Conservation (phyloP, 2,329 filamentous ascomycete species). For the Arthrobotrys sphaeroides region DNA sequence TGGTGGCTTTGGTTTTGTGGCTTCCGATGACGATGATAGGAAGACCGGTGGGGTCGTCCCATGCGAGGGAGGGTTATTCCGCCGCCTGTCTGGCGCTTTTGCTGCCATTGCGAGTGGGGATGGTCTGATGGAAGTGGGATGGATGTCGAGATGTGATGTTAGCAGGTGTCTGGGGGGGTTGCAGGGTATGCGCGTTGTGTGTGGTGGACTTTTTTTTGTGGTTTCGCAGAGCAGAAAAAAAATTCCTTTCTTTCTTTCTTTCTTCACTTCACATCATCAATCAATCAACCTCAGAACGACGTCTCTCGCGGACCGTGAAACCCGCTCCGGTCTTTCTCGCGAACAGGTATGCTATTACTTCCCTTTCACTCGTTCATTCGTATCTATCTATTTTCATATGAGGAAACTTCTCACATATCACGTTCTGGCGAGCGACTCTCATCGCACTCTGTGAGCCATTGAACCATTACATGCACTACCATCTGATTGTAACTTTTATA, state of each 20-base stretch:
- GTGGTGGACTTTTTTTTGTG: conserved; percentile 42
- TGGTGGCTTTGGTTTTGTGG: conserved; percentile 16
- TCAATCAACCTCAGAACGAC: neutral
- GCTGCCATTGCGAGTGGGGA: conserved; percentile 38
- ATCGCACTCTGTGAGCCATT: conserved; percentile 52
- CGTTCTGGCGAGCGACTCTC: conserved; percentile 54
- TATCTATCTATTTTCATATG: conserved; percentile 36
- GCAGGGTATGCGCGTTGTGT: conserved; percentile 35
- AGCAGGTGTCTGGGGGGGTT: conserved; percentile 15
- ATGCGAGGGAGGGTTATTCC: conserved; percentile 86
- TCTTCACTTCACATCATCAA: conserved; percentile 20
- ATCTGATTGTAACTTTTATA: conserved; percentile 38
- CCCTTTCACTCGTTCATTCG: neutral
- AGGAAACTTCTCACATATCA: conserved; percentile 53
- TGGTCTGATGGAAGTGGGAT: neutral
- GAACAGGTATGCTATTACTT: conserved; percentile 26
- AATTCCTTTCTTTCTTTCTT: conserved; percentile 13
- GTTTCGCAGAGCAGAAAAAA: conserved; percentile 12
- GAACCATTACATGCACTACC: conserved; percentile 55
- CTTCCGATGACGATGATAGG: conserved; percentile 63
- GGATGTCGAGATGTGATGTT: conserved; percentile 6
- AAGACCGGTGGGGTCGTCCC: conserved; percentile 80
- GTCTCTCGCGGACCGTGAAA: conserved; percentile 1
- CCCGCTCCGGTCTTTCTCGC: conserved; percentile 15
- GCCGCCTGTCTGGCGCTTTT: conserved; percentile 74